phyloP scores from a whole-genome alignment of 768 basidiomycete species.

The Amanita muscaria region DNA sequence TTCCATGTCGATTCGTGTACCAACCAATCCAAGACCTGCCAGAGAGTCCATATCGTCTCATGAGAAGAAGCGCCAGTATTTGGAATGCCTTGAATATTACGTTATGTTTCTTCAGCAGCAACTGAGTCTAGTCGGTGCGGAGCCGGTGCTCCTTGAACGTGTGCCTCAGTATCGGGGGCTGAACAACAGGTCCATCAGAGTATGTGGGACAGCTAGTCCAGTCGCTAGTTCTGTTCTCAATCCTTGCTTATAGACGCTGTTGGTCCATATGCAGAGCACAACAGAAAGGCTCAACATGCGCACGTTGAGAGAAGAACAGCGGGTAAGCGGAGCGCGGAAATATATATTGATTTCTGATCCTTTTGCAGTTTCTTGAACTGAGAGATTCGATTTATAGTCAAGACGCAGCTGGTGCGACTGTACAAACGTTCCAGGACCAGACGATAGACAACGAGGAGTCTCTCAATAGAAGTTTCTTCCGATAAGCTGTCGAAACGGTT shows the following conservation, averaged over 20 bases:
- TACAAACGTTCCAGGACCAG: slow-evolving; percentile 2
- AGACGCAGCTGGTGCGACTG: slow-evolving; percentile 6
- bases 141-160: slow-evolving; percentile 40
- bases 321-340: slow-evolving; percentile 26
- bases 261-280: slow-evolving; percentile 61
- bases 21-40: neutral
- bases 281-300: slow-evolving; percentile 41
- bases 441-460: neutral
- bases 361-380: slow-evolving; percentile 18
- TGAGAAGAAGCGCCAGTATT: slow-evolving; percentile 67
- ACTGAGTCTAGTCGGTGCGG: slow-evolving; percentile 38
- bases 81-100: slow-evolving; percentile 68
- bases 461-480: too few species aligned
- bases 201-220: slow-evolving; percentile 19
- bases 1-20: slow-evolving; percentile 4
- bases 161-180: slow-evolving; percentile 45
- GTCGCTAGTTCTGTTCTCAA: neutral
- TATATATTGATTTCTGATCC: neutral
- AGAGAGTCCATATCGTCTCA: slow-evolving; percentile 73
- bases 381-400: slow-evolving; percentile 18
- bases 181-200: slow-evolving; percentile 57
- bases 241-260: slow-evolving; percentile 39
- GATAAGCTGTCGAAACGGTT: too few species aligned
- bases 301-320: slow-evolving; percentile 46
- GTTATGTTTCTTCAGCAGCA: slow-evolving; percentile 58